Conservation (phyloP, 441 rosid genomes). For the Viola pubescens region DNA sequence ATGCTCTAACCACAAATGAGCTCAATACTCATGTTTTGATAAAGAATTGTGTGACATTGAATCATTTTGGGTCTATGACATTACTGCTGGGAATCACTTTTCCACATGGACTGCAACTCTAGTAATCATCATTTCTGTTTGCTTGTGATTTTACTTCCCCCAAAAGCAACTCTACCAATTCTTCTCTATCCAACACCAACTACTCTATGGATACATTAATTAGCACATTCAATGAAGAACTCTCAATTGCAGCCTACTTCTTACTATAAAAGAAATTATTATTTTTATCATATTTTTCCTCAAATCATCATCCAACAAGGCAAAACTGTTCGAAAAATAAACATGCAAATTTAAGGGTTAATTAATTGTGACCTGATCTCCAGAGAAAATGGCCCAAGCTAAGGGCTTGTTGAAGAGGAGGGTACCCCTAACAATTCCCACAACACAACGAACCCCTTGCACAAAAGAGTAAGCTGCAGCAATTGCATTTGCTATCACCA, state of each 20-base stretch:
- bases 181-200: background rate
- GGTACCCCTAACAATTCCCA: conserved; percentile 48
- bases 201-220: background rate
- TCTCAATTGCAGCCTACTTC: too few relatives aligned
- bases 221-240: background rate
- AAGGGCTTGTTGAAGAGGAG: conserved; percentile 61
- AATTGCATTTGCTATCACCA: conserved; percentile 66
- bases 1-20: background rate
- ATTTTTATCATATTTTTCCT: background rate
- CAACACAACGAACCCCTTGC: conserved; percentile 61
- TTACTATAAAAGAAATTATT: background rate
- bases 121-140: background rate
- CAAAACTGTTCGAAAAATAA: background rate
- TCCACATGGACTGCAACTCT: background rate
- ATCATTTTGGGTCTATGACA: background rate
- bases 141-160: background rate
- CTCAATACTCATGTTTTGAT: background rate
- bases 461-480: conserved; percentile 63
- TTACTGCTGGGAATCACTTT: background rate
- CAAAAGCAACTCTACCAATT: background rate
- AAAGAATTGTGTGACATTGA: background rate
- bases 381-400: conserved; percentile 83
- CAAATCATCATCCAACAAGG: background rate
- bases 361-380: conserved; percentile 56
- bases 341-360: background rate